phyloP scores from a whole-genome alignment of 495 filamentous ascomycete species.

The Acidomyces sp. region DNA sequence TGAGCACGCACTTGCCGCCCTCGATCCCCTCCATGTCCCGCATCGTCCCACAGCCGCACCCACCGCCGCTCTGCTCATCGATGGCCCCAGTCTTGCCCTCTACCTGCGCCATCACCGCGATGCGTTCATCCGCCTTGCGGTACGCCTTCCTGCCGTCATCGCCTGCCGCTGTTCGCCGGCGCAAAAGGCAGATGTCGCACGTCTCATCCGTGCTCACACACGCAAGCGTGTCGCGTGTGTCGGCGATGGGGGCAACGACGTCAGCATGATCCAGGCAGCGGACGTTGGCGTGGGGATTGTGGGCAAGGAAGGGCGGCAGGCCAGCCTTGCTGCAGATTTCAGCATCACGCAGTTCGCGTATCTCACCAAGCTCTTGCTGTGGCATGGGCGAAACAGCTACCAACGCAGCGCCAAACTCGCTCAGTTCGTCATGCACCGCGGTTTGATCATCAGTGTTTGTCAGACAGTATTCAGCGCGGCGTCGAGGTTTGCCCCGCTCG shows the following conservation, averaged over 20 bases:
- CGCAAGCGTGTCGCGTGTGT: slow-evolving; percentile 92
- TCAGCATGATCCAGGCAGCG: slow-evolving; percentile 97
- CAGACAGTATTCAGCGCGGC: slow-evolving; percentile 97
- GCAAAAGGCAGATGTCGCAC: slow-evolving; percentile 89
- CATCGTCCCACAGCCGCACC: no score
- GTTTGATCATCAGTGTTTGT: slow-evolving; percentile 84
- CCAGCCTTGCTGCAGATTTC: slow-evolving; percentile 89
- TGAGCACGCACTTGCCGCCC: slow-evolving; percentile 66
- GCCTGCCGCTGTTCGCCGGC: slow-evolving; percentile 96
- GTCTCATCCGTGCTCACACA: slow-evolving; percentile 80
- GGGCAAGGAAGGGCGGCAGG: slow-evolving; percentile 93
- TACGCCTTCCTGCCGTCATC: slow-evolving; percentile 79
- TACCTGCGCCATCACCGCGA: slow-evolving; percentile 68
- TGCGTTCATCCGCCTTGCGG: slow-evolving; percentile 79
- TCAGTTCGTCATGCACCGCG: slow-evolving; percentile 97
- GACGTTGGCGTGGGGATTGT: slow-evolving; percentile 97
- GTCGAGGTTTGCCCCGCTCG: slow-evolving; percentile 77
- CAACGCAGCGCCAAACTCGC: slow-evolving; percentile 90
- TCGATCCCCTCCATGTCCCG: slow-evolving; percentile 78
- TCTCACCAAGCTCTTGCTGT: slow-evolving; percentile 91
- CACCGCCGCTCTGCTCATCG: slow-evolving; percentile 82
- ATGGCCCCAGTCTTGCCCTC: slow-evolving; percentile 76
- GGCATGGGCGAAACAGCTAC: slow-evolving; percentile 96
- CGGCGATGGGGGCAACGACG: slow-evolving; percentile 95
- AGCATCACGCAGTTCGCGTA: slow-evolving; percentile 89